A percentile compares a stretch with the other conserved stretches of the same genome.
Evolutionary conservation across 495 filamentous ascomycete genomes (phyloP).

Genomic region (Tetracladium marchalianum): DNA sequence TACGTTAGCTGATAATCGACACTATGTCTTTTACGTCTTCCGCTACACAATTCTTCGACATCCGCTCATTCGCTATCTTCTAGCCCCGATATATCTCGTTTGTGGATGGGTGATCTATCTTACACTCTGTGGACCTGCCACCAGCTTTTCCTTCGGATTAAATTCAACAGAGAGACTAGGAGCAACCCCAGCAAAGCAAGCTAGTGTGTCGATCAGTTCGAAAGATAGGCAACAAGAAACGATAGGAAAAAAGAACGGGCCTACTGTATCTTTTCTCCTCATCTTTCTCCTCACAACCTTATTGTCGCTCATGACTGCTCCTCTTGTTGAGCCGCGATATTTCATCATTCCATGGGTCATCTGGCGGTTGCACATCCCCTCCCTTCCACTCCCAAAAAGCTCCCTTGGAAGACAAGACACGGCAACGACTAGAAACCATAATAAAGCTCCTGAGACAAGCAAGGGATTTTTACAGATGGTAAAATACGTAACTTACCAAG

Average conservation of each 20-base stretch:
- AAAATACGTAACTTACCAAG: slow-evolving; percentile 9
- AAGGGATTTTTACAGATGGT: background rate
- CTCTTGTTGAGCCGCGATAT: slow-evolving; percentile 89
- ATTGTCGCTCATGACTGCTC: slow-evolving; percentile 74
- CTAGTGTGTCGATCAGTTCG: background rate
- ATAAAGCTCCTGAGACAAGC: background rate
- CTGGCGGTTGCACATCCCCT: slow-evolving; percentile 75
- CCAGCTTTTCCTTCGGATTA: background rate
- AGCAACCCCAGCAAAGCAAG: background rate
- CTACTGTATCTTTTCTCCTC: slow-evolving; percentile 26
- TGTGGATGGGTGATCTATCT: slow-evolving; percentile 53
- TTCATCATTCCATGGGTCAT: slow-evolving; percentile 93
- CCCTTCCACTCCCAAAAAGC: slow-evolving; percentile 7
- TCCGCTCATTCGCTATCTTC: slow-evolving; percentile 52
- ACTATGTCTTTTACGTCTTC: slow-evolving; percentile 96
- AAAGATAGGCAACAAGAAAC: background rate
- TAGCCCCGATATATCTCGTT: slow-evolving; percentile 50
- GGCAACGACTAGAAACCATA: background rate
- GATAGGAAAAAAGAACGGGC: background rate
- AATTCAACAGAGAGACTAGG: background rate
- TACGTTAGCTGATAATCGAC: slow-evolving; percentile 89
- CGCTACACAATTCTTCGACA: slow-evolving; percentile 65
- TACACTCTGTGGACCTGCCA: slow-evolving; percentile 1
- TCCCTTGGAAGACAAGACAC: slow-evolving; percentile 3
- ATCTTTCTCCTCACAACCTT: slow-evolving; percentile 65